Conservation (phyloP, 768 basidiomycete species). For the Mycena chlorophos region DNA sequence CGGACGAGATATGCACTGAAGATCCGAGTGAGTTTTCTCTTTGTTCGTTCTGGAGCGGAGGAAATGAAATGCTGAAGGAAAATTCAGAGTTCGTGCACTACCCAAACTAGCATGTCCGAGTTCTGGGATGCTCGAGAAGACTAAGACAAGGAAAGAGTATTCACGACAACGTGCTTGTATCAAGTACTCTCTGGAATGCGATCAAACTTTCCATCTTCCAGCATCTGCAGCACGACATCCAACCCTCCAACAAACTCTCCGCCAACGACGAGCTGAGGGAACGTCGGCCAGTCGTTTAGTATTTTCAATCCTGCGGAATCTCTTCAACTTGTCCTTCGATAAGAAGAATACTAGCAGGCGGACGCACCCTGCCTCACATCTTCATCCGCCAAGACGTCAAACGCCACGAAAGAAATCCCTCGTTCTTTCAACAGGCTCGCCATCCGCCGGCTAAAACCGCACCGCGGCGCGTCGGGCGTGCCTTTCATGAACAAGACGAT, state of each 20-base stretch:
- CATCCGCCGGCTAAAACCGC: conserved; percentile 82
- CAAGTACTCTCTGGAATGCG: too few relatives aligned
- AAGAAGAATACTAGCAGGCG: background rate
- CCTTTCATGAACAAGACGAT: conserved; percentile 95
- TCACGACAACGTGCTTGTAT: too few relatives aligned
- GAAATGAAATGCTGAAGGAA: too few relatives aligned
- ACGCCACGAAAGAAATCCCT: conserved; percentile 65
- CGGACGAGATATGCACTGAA: too few relatives aligned
- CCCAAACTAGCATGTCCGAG: too few relatives aligned
- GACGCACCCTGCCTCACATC: conserved; percentile 72
- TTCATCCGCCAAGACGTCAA: conserved; percentile 84
- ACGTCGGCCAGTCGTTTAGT: conserved; percentile 89
- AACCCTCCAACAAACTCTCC: conserved; percentile 93
- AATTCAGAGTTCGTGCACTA: too few relatives aligned
- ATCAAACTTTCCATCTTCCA: conserved; percentile 73
- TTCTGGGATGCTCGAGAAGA: too few relatives aligned
- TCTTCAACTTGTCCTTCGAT: background rate
- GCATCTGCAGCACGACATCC: conserved; percentile 90
- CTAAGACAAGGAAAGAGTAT: too few relatives aligned
- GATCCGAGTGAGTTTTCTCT: too few relatives aligned
- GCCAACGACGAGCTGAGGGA: conserved; percentile 80
- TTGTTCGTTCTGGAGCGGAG: too few relatives aligned
- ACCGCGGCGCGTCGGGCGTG: conserved; percentile 70
- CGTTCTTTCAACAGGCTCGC: conserved; percentile 65
- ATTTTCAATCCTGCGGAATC: conserved; percentile 60